These are phyloP conservation scores for Neodidymelliopsis sp. DNA, from an alignment of 2,329 filamentous ascomycete species.

Conservation along the genomic window DNA sequence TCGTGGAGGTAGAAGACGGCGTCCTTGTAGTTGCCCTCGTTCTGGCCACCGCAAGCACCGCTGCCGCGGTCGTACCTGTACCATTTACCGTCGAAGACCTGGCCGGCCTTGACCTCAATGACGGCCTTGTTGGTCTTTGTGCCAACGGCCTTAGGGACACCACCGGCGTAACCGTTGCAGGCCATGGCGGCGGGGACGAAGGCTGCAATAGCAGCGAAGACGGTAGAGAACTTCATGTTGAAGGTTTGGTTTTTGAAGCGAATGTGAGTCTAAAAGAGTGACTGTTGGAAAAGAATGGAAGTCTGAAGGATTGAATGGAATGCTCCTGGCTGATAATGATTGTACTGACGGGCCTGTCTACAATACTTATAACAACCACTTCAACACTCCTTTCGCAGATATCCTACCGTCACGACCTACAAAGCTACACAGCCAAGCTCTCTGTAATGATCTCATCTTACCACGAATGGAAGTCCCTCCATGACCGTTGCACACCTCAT, in stretches of 20 bases:
- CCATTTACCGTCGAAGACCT: conserved; percentile 35
- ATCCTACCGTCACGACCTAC: background rate
- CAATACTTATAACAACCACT: conserved; percentile 10
- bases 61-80: conserved; percentile 36
- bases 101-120: conserved; percentile 33
- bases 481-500: conserved; percentile 12
- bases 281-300: conserved; percentile 1
- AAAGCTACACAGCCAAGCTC: conserved; percentile 6
- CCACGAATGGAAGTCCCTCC: background rate
- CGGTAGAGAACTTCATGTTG: conserved; percentile 26
- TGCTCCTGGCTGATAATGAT: conserved; percentile 14
- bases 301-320: background rate
- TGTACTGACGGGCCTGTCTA: background rate
- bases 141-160: conserved; percentile 31
- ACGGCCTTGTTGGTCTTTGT: conserved; percentile 39
- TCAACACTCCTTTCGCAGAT: background rate
- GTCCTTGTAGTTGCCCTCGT: conserved; percentile 46
- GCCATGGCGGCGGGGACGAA: conserved; percentile 32
- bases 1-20: conserved; percentile 60
- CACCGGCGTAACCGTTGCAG: conserved; percentile 36
- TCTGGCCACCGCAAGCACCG: conserved; percentile 33
- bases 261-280: conserved; percentile 5
- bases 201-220: conserved; percentile 22
- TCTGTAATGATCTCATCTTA: conserved; percentile 9
- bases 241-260: background rate